A percentile compares a stretch with the other conserved stretches of the same genome.
Conservation (phyloP, 2,329 filamentous ascomycete genomes). For the Claviceps humidiphila region DNA sequence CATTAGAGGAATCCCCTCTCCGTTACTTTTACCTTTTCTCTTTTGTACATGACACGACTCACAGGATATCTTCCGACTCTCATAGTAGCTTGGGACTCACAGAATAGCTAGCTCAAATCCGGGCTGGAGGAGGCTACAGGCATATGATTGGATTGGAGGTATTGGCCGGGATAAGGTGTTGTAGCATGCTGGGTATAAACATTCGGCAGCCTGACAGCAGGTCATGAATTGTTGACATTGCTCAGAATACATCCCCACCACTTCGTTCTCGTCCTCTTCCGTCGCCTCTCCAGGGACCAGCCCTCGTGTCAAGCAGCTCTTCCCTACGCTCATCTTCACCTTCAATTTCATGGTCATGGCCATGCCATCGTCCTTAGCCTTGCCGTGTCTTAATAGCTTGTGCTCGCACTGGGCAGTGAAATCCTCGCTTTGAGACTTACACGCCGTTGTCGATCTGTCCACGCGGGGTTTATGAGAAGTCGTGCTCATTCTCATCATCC, state of each 20-base stretch:
- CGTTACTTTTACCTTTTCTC: no score
- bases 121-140: no score
- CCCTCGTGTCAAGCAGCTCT: slow-evolving; percentile 20
- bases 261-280: slow-evolving; percentile 14
- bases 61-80: no score
- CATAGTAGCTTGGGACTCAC: no score
- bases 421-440: slow-evolving; percentile 7
- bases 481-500: slow-evolving; percentile 7
- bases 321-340: slow-evolving; percentile 7
- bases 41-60: no score
- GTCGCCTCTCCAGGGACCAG: slow-evolving; percentile 14
- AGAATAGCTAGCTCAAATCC: no score
- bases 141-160: no score
- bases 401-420: slow-evolving; percentile 9
- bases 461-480: slow-evolving; percentile 8
- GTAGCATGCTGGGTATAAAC: no score
- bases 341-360: slow-evolving; percentile 6
- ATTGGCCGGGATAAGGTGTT: no score
- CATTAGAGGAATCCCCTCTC: no score
- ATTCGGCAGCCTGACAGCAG: no score
- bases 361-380: slow-evolving; percentile 9
- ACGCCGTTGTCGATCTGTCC: slow-evolving; percentile 12
- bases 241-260: neutral
- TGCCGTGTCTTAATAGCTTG: slow-evolving; percentile 9
- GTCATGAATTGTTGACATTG: no score